These are phyloP conservation scores for Amanita pseudoporphyria DNA, from an alignment of 768 basidiomycete species.

Conservation along the genomic window DNA sequence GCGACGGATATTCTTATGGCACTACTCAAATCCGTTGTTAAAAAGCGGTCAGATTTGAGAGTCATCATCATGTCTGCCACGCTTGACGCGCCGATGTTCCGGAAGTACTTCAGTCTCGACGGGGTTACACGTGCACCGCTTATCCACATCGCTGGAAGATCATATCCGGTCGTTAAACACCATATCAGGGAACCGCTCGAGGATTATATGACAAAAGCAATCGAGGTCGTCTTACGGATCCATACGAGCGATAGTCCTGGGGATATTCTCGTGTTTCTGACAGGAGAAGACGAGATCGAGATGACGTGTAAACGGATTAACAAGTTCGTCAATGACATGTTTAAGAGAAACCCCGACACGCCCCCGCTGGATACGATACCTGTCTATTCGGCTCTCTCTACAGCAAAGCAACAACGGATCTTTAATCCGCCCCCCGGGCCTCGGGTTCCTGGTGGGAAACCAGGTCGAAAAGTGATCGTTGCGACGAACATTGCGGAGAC, in stretches of 20 bases:
- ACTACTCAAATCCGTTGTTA: slow-evolving; percentile 67
- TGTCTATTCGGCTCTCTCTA: slow-evolving; percentile 83
- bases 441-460: slow-evolving; percentile 46
- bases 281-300: slow-evolving; percentile 91
- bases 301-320: slow-evolving; percentile 81
- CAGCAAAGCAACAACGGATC: slow-evolving; percentile 82
- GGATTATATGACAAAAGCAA: slow-evolving; percentile 87
- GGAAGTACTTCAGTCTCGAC: slow-evolving; percentile 61
- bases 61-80: slow-evolving; percentile 92
- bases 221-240: slow-evolving; percentile 83
- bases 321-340: slow-evolving; percentile 65
- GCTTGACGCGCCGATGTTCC: slow-evolving; percentile 82
- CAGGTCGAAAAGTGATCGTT: slow-evolving; percentile 78
- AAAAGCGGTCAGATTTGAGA: slow-evolving; percentile 69
- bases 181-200: slow-evolving; percentile 75
- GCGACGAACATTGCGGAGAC: slow-evolving; percentile 92
- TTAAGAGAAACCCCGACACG: slow-evolving; percentile 50
- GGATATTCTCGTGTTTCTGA: slow-evolving; percentile 80
- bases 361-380: slow-evolving; percentile 79
- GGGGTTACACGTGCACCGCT: slow-evolving; percentile 40
- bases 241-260: slow-evolving; percentile 81
- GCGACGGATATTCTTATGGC: slow-evolving; percentile 94
- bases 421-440: slow-evolving; percentile 72
- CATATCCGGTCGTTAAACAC: slow-evolving; percentile 82
- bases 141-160: slow-evolving; percentile 74